Conservation (phyloP, 306 rosid genomes). For the Elaeagnus macrophylla region DNA sequence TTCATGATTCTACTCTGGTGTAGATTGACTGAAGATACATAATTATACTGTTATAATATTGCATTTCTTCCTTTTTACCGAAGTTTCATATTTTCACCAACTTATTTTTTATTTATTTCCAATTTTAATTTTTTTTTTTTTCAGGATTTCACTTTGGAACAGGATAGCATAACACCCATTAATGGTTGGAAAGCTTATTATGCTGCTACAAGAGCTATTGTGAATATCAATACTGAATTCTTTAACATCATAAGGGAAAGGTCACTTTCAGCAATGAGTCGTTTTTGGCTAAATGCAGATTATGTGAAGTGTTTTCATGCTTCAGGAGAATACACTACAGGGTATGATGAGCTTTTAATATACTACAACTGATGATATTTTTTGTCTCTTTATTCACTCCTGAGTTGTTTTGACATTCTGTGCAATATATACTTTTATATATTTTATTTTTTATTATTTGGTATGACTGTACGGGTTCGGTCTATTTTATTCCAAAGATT, state of each 20-base stretch:
- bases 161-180: constrained; percentile 59
- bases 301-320: constrained; percentile 92
- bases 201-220: constrained; percentile 92
- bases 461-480: background rate
- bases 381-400: background rate
- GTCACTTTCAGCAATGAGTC: constrained; percentile 73
- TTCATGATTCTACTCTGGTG: no score
- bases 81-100: background rate
- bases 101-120: no score
- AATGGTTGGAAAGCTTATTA: constrained; percentile 99
- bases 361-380: background rate
- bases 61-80: background rate
- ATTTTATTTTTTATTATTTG: no score
- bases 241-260: constrained; percentile 73
- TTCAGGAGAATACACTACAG: constrained; percentile 83
- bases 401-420: no score
- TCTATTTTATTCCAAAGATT: background rate
- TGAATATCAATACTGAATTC: constrained; percentile 71
- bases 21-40: no score
- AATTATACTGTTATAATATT: no score
- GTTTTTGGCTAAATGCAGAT: constrained; percentile 88
- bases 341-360: constrained; percentile 38
- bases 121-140: constrained; percentile 21
- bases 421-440: no score
- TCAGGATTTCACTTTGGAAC: constrained; percentile 92